A percentile compares a stretch with the other conserved stretches of the same genome.
Conservation (phyloP, 495 filamentous ascomycete species). For the Penicillium angulare region DNA sequence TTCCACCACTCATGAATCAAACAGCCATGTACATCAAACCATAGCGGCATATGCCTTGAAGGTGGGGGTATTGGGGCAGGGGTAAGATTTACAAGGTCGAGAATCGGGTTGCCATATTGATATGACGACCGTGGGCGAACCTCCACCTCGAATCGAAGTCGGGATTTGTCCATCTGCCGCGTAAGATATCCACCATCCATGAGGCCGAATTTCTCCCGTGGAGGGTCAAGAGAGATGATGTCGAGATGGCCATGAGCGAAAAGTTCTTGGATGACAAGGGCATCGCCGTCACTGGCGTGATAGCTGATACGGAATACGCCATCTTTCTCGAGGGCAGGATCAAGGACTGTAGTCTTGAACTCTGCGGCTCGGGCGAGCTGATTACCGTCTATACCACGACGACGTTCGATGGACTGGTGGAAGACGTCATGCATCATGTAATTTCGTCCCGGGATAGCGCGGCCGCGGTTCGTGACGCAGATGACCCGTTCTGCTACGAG, state of each 20-base stretch:
- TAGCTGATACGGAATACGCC: slow-evolving; percentile 29
- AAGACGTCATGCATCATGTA: slow-evolving; percentile 61
- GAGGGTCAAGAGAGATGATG: slow-evolving; percentile 55
- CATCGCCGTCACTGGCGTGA: slow-evolving; percentile 58
- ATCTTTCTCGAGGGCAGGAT: slow-evolving; percentile 47
- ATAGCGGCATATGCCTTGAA: slow-evolving; percentile 59
- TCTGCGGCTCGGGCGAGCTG: slow-evolving; percentile 51
- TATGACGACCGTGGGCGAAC: slow-evolving; percentile 57
- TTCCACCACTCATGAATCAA: slow-evolving; percentile 65
- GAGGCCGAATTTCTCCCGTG: slow-evolving; percentile 69
- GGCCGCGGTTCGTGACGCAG: slow-evolving; percentile 51
- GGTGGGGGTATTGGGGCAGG: slow-evolving; percentile 29
- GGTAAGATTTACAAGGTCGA: slow-evolving; percentile 12
- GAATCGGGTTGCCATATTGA: slow-evolving; percentile 57
- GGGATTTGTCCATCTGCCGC: slow-evolving; percentile 63
- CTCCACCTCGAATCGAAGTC: slow-evolving; percentile 61
- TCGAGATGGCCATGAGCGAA: slow-evolving; percentile 56
- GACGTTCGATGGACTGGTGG: slow-evolving; percentile 44
- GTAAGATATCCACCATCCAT: slow-evolving; percentile 70
- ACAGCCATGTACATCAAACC: slow-evolving; percentile 73
- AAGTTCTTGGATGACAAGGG: slow-evolving; percentile 69
- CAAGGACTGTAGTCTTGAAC: slow-evolving; percentile 58
- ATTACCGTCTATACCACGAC: slow-evolving; percentile 41
- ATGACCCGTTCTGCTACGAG: slow-evolving; percentile 62
- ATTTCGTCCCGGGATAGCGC: slow-evolving; percentile 50